Evolutionary conservation across 1,139 yeast species (phyloP), one percentile per base, ranked within the genome.

Genomic region (Debaryomyces sp.): DNA sequence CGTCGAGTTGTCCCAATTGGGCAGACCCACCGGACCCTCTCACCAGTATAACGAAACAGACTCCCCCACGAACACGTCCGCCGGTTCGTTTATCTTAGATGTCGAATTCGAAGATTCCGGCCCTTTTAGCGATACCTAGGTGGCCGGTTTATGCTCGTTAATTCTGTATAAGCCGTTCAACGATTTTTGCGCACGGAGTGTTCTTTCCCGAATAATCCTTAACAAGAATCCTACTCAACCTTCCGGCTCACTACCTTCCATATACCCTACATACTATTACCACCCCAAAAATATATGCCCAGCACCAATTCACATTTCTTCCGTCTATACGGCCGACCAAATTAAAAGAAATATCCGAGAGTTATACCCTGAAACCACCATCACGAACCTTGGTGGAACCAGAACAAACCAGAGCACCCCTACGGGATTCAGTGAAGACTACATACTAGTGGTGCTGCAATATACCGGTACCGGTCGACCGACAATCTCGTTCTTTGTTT

Each of bases 81-180:
- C 59, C 21, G 76, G 75, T 4, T 68, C 73, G 39, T 68, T 73
- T 52, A 58, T 72, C 13, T 57, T 73, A 38, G 73, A 72, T 48
- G 75, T 73, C 21, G 75, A 70, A 50, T 60, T 71, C 48, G 75
- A 69, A 46, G 47, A 46, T 38, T 13, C 58, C 24, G 68, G 73
- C 52, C 75, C 75, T 6, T 70, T 70, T 54, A 70, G 62, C 47
- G 74, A 69, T 53, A 71, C 70, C 27, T 48, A 49, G 44, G 12
- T 17, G 33, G 15, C 29, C 10, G 35, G 12, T 32, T 32, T 13
- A 15, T 30, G 12, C 35, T 32, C 35, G 22, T 21, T 32, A 32
- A n/a, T 18, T 17, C 13, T 35, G 38, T 15, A 10, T 35, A 21
- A 35, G 38, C 37, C 22, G 23, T 35, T 21, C n/a, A 21, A 21